phyloP scores from a whole-genome alignment of 768 basidiomycete species.

The Amanita jacksonii region DNA sequence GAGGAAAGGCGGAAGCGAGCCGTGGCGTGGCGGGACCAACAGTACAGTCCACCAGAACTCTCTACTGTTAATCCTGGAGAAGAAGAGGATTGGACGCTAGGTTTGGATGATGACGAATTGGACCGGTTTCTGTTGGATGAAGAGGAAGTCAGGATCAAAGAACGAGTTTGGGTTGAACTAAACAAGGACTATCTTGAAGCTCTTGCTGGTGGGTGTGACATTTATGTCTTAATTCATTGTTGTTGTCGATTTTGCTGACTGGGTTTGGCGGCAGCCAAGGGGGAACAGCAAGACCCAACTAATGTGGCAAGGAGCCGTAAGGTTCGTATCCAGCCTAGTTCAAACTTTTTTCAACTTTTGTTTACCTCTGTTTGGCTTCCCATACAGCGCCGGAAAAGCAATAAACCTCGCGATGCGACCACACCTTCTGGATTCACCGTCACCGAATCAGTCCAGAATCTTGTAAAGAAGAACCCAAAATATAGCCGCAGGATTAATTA shows the following conservation, averaged over 20 bases:
- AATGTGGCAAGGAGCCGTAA: slow-evolving; percentile 55
- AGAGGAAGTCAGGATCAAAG: slow-evolving; percentile 78
- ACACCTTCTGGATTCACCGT: slow-evolving; percentile 62
- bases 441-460: slow-evolving; percentile 66
- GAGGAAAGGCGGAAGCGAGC: slow-evolving; percentile 5
- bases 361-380: slow-evolving; percentile 12
- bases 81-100: slow-evolving; percentile 50
- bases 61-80: too few relatives aligned
- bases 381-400: slow-evolving; percentile 62
- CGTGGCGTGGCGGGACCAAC: slow-evolving; percentile 3
- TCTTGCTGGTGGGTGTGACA: slow-evolving; percentile 67
- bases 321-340: slow-evolving; percentile 49
- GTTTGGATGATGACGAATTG: slow-evolving; percentile 87
- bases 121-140: slow-evolving; percentile 70
- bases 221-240: neutral
- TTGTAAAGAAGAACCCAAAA: slow-evolving; percentile 77
- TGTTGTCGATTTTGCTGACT: slow-evolving; percentile 32
- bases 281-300: slow-evolving; percentile 38
- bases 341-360: slow-evolving; percentile 21
- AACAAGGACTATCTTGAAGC: slow-evolving; percentile 88
- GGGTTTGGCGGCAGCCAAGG: slow-evolving; percentile 67
- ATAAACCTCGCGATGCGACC: slow-evolving; percentile 63
- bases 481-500: slow-evolving; percentile 95
- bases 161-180: slow-evolving; percentile 89
- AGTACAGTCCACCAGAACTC: neutral